phyloP scores from a whole-genome alignment of 352 stramenopile genomes.

The Phytophthora gonapodyides region DNA sequence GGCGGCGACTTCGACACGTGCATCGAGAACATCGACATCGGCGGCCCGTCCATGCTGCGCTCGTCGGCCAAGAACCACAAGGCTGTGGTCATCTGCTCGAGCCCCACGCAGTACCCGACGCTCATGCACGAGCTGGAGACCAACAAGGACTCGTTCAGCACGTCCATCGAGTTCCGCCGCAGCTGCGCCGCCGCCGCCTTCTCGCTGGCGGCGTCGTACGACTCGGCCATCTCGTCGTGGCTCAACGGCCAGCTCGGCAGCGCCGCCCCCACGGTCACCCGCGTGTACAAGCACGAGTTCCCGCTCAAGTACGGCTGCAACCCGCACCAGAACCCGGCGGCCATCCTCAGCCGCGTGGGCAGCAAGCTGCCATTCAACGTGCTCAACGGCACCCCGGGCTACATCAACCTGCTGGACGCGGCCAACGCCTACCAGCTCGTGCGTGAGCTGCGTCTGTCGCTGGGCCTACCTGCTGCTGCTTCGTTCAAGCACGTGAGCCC shows the following conservation, averaged over 20 bases:
- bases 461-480: slow-evolving; percentile 93
- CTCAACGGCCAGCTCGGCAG: slow-evolving; percentile 93
- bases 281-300: slow-evolving; percentile 96
- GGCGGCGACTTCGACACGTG: slow-evolving; percentile 96
- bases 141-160: slow-evolving; percentile 88
- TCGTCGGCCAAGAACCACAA: slow-evolving; percentile 99
- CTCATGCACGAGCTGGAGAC: slow-evolving; percentile 95
- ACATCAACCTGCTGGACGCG: slow-evolving; percentile 99
- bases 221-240: slow-evolving; percentile 97
- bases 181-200: slow-evolving; percentile 86
- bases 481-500: slow-evolving; percentile 99
- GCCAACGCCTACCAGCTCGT: slow-evolving; percentile 99
- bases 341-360: slow-evolving; percentile 70
- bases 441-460: slow-evolving; percentile 94
- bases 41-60: slow-evolving; percentile 98
- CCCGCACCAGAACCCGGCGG: slow-evolving; percentile 98
- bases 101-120: slow-evolving; percentile 94
- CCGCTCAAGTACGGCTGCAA: slow-evolving; percentile 98
- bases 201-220: slow-evolving; percentile 91
- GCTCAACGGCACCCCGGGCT: slow-evolving; percentile 95
- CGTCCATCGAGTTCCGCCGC: slow-evolving; percentile 86
- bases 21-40: slow-evolving; percentile 99
- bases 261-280: slow-evolving; percentile 77
- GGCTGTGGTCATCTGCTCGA: slow-evolving; percentile 98
- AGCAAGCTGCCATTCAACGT: slow-evolving; percentile 87